Conservation (phyloP, 805 yeast genomes). For the Sungouiella blattae region DNA sequence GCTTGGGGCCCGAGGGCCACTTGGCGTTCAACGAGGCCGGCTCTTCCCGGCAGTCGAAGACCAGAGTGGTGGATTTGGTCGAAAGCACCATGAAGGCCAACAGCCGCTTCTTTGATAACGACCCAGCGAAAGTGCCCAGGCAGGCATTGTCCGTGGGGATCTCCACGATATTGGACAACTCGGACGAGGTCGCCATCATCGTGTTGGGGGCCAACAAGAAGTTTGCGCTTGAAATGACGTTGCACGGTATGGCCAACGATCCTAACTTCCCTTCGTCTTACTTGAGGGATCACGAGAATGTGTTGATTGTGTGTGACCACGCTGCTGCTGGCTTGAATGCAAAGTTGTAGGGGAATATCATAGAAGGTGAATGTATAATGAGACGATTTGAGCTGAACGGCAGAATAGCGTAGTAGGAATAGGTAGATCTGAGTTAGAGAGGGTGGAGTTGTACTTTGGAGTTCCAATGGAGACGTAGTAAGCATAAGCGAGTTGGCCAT, state of each 20-base stretch:
- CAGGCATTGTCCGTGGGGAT: slow-evolving; percentile 55
- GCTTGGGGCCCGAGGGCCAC: slow-evolving; percentile 61
- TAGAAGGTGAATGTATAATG: too few relatives aligned
- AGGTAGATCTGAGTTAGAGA: too few relatives aligned
- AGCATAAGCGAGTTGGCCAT: too few relatives aligned
- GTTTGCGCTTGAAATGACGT: slow-evolving; percentile 45
- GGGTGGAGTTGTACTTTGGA: too few relatives aligned
- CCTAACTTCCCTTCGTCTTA: slow-evolving; percentile 47
- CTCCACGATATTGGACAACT: slow-evolving; percentile 53
- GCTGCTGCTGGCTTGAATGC: slow-evolving; percentile 41
- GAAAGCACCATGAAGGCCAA: slow-evolving; percentile 51
- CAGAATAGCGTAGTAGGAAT: too few relatives aligned
- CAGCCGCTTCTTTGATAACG: slow-evolving; percentile 48
- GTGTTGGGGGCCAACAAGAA: slow-evolving; percentile 48
- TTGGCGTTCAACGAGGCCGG: slow-evolving; percentile 61
- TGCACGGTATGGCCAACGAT: slow-evolving; percentile 35
- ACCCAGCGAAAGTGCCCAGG: slow-evolving; percentile 46
- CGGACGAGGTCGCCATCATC: slow-evolving; percentile 49
- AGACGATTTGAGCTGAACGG: too few relatives aligned
- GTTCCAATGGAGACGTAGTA: too few relatives aligned
- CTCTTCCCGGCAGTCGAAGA: slow-evolving; percentile 40
- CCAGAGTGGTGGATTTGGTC: slow-evolving; percentile 47
- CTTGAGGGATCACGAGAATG: slow-evolving; percentile 46
- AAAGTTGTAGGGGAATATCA: slow-evolving; percentile 22
- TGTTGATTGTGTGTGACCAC: slow-evolving; percentile 44